phyloP scores from a whole-genome alignment of 345 rosid genomes.

The Laguncularia racemosa region DNA sequence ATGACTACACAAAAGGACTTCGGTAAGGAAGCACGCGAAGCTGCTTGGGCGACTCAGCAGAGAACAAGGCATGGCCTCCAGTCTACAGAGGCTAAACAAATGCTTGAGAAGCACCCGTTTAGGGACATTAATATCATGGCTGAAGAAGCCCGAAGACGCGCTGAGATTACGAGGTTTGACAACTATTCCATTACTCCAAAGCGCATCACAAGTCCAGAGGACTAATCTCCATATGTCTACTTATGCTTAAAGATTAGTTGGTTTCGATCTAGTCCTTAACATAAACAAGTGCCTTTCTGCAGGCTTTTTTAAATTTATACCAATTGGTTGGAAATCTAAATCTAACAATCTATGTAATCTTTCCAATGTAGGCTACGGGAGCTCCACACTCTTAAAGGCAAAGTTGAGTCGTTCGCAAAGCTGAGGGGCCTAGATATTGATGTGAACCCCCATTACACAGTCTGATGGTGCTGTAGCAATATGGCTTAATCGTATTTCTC shows the following conservation, averaged over 20 bases:
- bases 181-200: too few species aligned
- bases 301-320: too few species aligned
- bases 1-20: conserved; percentile 50
- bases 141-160: conserved; percentile 60
- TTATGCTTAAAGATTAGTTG: too few species aligned
- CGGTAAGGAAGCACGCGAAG: conserved; percentile 49
- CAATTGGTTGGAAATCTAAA: background rate
- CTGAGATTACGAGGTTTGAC: conserved; percentile 55
- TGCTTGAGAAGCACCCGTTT: conserved; percentile 32
- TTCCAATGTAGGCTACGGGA: conserved; percentile 40
- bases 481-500: background rate
- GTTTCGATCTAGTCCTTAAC: too few species aligned
- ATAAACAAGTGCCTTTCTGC: too few species aligned
- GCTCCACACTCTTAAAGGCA: conserved; percentile 59
- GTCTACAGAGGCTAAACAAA: conserved; percentile 24
- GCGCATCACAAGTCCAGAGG: too few species aligned
- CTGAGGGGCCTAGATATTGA: conserved; percentile 50
- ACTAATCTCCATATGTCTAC: too few species aligned
- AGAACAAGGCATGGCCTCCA: conserved; percentile 47
- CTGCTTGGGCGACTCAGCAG: conserved; percentile 61
- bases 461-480: conserved; percentile 13
- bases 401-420: conserved; percentile 52
- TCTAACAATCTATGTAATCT: background rate
- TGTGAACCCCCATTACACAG: conserved; percentile 52
- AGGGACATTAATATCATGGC: conserved; percentile 44